Evolutionary conservation across 2,329 filamentous ascomycete genomes (phyloP).

Genomic region (Rhynchosporium secalis): DNA sequence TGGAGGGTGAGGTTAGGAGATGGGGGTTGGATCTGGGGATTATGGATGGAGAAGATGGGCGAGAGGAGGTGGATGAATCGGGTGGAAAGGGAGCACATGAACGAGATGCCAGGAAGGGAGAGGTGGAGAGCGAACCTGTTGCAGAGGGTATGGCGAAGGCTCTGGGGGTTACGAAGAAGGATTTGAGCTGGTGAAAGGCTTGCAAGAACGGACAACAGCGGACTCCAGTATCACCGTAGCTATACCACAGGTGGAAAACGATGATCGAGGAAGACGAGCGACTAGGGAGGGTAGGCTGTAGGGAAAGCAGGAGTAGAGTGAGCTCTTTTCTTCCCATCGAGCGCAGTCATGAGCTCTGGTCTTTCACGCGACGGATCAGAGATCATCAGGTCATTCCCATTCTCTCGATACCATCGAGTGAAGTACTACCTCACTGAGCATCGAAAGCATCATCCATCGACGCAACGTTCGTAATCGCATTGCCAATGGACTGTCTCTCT

Average conservation of each 20-base stretch:
- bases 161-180: constrained; percentile 26
- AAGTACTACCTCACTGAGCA: too few relatives aligned
- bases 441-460: too few relatives aligned
- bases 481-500: too few relatives aligned
- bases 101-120: constrained; percentile 17
- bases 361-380: too few relatives aligned
- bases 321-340: too few relatives aligned
- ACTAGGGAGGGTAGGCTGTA: too few relatives aligned
- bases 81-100: constrained; percentile 13
- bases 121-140: constrained; percentile 18
- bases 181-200: constrained; percentile 34
- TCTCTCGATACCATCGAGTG: too few relatives aligned
- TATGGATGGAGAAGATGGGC: constrained; percentile 29
- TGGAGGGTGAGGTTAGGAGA: constrained; percentile 45
- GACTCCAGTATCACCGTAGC: background rate
- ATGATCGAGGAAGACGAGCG: too few relatives aligned
- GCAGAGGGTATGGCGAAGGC: constrained; percentile 14
- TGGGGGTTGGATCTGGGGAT: constrained; percentile 43
- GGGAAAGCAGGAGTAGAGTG: too few relatives aligned
- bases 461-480: too few relatives aligned
- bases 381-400: too few relatives aligned
- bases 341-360: too few relatives aligned
- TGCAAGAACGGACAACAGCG: background rate
- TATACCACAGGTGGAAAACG: background rate
- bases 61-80: background rate